Base-by-base conservation (phyloP, 805 yeast species). In the Sugiyamaella qingdaonensis region DNA sequence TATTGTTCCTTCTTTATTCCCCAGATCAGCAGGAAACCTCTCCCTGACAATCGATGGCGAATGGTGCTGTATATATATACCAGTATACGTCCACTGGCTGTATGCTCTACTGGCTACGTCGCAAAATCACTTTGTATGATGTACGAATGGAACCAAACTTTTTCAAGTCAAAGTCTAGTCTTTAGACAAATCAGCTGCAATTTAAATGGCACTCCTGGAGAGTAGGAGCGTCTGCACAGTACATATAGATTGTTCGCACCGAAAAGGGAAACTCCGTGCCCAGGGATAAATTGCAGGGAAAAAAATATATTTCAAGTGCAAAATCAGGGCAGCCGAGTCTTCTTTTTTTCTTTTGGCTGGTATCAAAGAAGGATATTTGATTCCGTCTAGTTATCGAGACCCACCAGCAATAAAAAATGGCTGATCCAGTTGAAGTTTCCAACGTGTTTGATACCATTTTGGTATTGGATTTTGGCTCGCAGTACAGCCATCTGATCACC, bases 401-500 rank as follows among this genome's bases (percentile, higher is more conserved):
- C 18, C 42, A 5, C 11, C 16, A 16, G 14, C 13, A 7, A 42
- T 35, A 42, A 50, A 21, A 24, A 41, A 54, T 55, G 63, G 41
- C 63, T 34, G 54, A 61, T 37, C 64, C 65, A 16, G 70, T 70
- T 31, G 72, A 88, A 74, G 97, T 94, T 57, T 81, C 95, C 64
- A 81, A 80, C 64, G 89, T 88, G 56, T 94, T 94, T 74, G 96
- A 94, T 81, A 94, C 99, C 76, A 90, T 94, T 62, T 79, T 94
- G 75, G 97, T 94, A 70, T 81, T 94, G 69, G 99, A 94, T 72
- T 94, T 94, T 68, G 99, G 99, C 58, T 94, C 99, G 57, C 99
- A 94, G 77, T 94, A 94, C 77, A 88, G 97, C 54, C 99, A 94
- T 68, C 76, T 94, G 70, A 90, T 94, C 71, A 91, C 97, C 57